Base-by-base conservation (phyloP, 73 alveolate genomes). In the Loxodes magnus region DNA sequence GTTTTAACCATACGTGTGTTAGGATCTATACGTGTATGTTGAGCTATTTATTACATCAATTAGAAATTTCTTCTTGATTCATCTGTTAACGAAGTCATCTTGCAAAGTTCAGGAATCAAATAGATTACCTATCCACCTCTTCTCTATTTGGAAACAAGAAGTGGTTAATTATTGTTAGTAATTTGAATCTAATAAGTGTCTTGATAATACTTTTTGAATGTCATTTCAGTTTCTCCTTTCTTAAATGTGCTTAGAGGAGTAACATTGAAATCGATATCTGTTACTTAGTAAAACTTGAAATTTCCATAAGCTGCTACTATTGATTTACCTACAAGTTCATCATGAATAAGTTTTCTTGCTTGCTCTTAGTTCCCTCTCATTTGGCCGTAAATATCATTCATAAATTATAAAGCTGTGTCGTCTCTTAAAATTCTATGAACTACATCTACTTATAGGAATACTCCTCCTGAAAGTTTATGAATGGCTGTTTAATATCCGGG, bases 71-170 rank as follows among this genome's bases (percentile, higher is more conserved):
- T 70, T 64, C 86, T 81, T 79, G 75, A 44, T 3, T 86, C 78
- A 42, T 85, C 96, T 0, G 92, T 81, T 41, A 79, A 60, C 9
- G 94, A 93, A 4, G 96, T 85, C 79, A 85, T 74, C 23, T 59
- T 51, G 44, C 92, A 83, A 21, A 85, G 66, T 48, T 80, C 93
- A 12, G 96, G 96, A 9, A 85, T 68, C 35, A 85, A 69, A 36
- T 74, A 74, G 20, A 85, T 46, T 79, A n/a, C n/a, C n/a, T n/a
- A n/a, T n/a, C n/a, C n/a, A n/a, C n/a, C n/a, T 70, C 71, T 69
- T 19, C 41, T 68, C 24, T 76, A 76, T 38, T 51, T 58, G 16
- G 66, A 61, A 14, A 37, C 63, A 24, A 76, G 59, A 14, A 76
- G 43, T 23, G 90, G 90, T 54, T 76, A 72, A 34, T 62, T 76